Evolutionary conservation across 2,329 filamentous ascomycete genomes (phyloP), one percentile per base, ranked within the genome.

Genomic region (Lasiodiplodia hormozganensis): DNA sequence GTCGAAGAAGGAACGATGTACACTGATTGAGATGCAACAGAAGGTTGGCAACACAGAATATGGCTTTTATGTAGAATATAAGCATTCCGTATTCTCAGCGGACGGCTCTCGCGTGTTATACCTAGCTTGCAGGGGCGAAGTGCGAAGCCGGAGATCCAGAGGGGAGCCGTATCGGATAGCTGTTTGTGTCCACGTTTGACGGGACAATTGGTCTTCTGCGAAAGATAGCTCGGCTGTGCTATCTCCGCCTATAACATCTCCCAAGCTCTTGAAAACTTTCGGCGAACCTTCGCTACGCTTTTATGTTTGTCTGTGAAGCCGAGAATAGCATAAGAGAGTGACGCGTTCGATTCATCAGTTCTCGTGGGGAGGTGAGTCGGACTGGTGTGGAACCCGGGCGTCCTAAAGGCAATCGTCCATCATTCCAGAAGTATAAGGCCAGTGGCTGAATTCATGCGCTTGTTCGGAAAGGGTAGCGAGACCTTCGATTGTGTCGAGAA

Each of bases 101-200:
- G 6, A 31, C n/a, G 16, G 16, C 4, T 23, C 18, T 18, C 31
- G 18, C 31, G n/a, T 57, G 18, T 12, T n/a, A 36, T 11, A 21
- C 12, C 14, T 18, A 57, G 16, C 23, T 8, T 18, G 6, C 25
- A 6, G 16, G 21, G 25, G 16, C 23, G 25, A 14, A 54, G 25
- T 54, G 23, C 4, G 49, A 54, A 47, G 16, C 25, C 53, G 53
- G 53, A 38, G 16, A 36, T 57, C 3, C 10, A 7, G 53, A 57
- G 53, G 53, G 53, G 53, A 57, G 53, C 53, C 53, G 53, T 36
- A 7, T 38, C 53, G n/a, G 53, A n/a, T 18, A n/a, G 31, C 53
- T 34, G 11, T 51, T n/a, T n/a, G 7, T 16, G 51, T 53, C 25
- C 25, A 25, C 25, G 51, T 28, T 21, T 4, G 47, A n/a, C 47